Evolutionary conservation across 1,284 basidiomycete species (phyloP), one percentile per base, ranked within the genome.

Genomic region (Trichosporon coremiiforme): DNA sequence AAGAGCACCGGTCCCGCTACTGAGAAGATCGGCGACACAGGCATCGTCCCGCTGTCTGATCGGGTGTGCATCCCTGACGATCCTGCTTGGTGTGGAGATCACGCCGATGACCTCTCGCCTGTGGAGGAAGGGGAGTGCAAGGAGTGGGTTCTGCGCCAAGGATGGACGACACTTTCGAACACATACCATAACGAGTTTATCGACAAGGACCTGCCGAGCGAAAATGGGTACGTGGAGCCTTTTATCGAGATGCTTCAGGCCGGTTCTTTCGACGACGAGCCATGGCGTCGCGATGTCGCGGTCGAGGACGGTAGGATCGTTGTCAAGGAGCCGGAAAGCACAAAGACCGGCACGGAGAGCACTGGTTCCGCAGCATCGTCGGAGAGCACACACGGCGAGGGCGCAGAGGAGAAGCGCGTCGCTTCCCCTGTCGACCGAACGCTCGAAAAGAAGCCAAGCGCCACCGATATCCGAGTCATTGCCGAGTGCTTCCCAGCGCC

Each of bases 181-280:
- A 62, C 57, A 33, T 62, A 62, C 9, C 57, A 62, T 35, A 62
- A 62, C 57, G 57, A 62, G 57, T 62, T 62, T 15, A 62, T 62
- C 57, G 57, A 62, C 15, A 62, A 62, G 31, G 17, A 31, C 17
- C 17, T 62, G 17, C 57, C 57, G 31, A 62, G 57, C 17, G 57
- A 62, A 15, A 62, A 62, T 31, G 57, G 57, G n/a, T 62, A 33
- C 33, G 31, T 35, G 31, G 31, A 62, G 31, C 57, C 57, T 8
- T 62, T 62, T 29, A 62, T 62, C 31, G 57, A 62, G 31, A 35
- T 62, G 57, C 57, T 62, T 4, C 29, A 62, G n/a, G 57, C 57
- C 17, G 57, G 57, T 7, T 62, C 29, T 12, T 62, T 62, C 31
- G 57, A 62, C 57, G 57, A 62, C 31, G 57, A 62, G 31, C 57